These are phyloP conservation scores for Juglanconis oblonga DNA, from an alignment of 2,329 filamentous ascomycete species.

Conservation along the genomic window DNA sequence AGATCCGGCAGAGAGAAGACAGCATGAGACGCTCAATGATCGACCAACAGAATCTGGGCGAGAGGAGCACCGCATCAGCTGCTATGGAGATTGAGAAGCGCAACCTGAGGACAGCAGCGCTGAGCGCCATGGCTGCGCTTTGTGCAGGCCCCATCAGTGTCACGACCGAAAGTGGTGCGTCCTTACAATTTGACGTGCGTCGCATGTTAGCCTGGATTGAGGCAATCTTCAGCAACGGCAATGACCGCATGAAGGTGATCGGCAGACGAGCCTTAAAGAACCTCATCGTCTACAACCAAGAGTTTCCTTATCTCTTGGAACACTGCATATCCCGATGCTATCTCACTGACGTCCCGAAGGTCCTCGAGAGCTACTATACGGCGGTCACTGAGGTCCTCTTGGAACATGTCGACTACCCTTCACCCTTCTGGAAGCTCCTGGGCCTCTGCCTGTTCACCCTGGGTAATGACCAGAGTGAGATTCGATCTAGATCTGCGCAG, in stretches of 20 bases:
- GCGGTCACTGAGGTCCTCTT: slow-evolving; percentile 86
- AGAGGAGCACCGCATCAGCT: slow-evolving; percentile 75
- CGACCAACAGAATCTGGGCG: slow-evolving; percentile 72
- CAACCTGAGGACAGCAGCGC: slow-evolving; percentile 81
- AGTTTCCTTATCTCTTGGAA: slow-evolving; percentile 80
- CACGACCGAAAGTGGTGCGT: slow-evolving; percentile 81
- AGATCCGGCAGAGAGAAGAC: slow-evolving; percentile 79
- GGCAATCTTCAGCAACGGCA: slow-evolving; percentile 87
- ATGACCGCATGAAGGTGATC: slow-evolving; percentile 87
- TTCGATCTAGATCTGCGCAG: slow-evolving; percentile 82
- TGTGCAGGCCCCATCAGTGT: slow-evolving; percentile 84
- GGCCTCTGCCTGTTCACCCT: slow-evolving; percentile 87
- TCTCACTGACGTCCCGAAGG: slow-evolving; percentile 72
- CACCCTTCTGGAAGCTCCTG: slow-evolving; percentile 87
- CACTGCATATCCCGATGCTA: slow-evolving; percentile 93
- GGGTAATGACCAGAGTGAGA: slow-evolving; percentile 85
- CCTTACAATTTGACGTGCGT: slow-evolving; percentile 85
- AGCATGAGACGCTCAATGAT: slow-evolving; percentile 83
- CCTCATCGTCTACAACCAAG: slow-evolving; percentile 84
- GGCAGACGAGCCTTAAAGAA: slow-evolving; percentile 86
- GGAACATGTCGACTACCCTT: slow-evolving; percentile 76
- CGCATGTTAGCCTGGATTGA: slow-evolving; percentile 96
- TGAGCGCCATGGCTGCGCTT: slow-evolving; percentile 92
- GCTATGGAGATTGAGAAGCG: slow-evolving; percentile 97
- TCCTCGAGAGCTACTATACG: slow-evolving; percentile 91